Base-by-base conservation (phyloP, 768 basidiomycete species). In the Tylopilus intermedius region DNA sequence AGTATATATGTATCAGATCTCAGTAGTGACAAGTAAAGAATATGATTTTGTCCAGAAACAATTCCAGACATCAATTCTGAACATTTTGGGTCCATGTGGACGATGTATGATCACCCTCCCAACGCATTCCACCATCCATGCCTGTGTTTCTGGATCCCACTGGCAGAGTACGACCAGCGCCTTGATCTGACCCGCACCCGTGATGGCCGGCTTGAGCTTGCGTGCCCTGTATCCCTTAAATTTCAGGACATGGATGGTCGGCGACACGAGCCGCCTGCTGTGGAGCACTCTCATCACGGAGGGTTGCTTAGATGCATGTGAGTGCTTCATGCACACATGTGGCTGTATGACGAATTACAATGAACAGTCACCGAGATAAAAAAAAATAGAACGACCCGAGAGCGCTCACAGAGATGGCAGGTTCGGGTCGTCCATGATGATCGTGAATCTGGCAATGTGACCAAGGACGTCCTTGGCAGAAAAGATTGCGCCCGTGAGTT, bases 91-190 rank as follows among this genome's bases (percentile, higher is more conserved):
- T 18, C 18, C 18, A 18, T 18, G 18, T 18, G 18, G 18, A 18
- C 18, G 18, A 18, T 18, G 18, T 18, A 18, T 14, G 0, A 58
- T 35, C 42, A 47, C 53, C 14, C 35, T 41, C 6, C 50, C 44
- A 15, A 59, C 57, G 0, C 49, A 47, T n/a, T 38, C 30, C 9
- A 58, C 27, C 50, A 63, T 58, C 62, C 57, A 54, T 26, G 54
- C 54, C 21, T 48, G 56, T 18, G 18, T 38, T 27, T 55, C 52
- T 4, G 21, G 38, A 13, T 64, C 57, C 45, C 54, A n/a, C n/a
- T n/a, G n/a, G n/a, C n/a, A 54, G 21, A 64, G 52, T 3, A 64
- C 59, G 43, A 47, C 53, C 4, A 62, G 56, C 8, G 57, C 57
- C n/a, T 61, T 59, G 43, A 62, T 46, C 15, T 63, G 56, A 9